Conservation (phyloP, 306 rosid genomes). For the Lathyrus tuberosus region DNA sequence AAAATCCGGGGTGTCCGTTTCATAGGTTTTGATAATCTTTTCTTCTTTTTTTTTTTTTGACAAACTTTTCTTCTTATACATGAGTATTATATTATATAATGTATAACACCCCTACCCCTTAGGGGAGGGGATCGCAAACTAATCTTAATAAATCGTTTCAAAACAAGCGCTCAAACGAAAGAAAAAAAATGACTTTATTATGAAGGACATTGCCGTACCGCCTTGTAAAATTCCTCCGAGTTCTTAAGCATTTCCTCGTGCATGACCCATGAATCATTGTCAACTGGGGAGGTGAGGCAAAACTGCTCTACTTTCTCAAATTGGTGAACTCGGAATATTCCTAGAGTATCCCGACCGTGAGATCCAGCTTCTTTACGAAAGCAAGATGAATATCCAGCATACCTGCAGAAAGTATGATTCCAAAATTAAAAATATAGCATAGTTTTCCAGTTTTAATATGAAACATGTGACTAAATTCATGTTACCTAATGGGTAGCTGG, state of each 20-base stretch:
- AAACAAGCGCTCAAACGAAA: conserved; percentile 1
- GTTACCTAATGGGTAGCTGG: conserved; percentile 84
- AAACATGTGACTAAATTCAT: neutral
- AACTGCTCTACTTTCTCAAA: conserved; percentile 98
- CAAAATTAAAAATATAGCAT: conserved; percentile 21
- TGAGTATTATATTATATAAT: neutral
- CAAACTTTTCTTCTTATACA: no score
- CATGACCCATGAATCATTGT: conserved; percentile 89
- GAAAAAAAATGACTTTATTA: neutral
- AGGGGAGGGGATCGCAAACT: neutral
- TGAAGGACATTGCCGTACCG: conserved; percentile 43
- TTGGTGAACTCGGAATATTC: conserved; percentile 94
- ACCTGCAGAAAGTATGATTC: conserved; percentile 49
- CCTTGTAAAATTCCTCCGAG: conserved; percentile 83
- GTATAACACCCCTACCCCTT: neutral
- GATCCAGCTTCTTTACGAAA: conserved; percentile 98
- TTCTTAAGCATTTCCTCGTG: conserved; percentile 95
- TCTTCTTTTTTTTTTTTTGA: no score
- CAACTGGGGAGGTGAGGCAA: conserved; percentile 82
- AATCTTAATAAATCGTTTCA: neutral
- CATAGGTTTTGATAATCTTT: no score
- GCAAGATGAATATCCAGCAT: conserved; percentile 97
- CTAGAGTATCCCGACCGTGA: conserved; percentile 95
- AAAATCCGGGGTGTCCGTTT: no score
- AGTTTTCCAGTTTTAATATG: conserved; percentile 7